A percentile compares a stretch with the other conserved stretches of the same genome.
Conservation (phyloP, 1,284 basidiomycete genomes). For the Singerocomus inundabilis region DNA sequence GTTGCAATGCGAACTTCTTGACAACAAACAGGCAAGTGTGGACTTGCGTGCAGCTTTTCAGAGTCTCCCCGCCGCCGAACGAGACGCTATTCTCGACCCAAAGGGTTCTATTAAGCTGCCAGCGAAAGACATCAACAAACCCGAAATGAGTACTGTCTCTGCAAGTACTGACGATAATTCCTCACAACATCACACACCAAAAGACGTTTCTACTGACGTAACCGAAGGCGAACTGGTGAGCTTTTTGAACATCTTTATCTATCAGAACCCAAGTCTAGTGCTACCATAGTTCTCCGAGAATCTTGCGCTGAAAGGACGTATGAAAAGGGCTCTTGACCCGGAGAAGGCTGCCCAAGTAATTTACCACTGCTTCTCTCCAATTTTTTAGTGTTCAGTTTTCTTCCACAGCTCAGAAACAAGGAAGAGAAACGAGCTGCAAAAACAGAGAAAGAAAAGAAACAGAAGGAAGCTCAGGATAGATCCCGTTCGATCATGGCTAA, state of each 20-base stretch:
- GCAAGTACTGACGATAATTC: background rate
- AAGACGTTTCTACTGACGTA: constrained; percentile 30
- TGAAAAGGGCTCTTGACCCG: constrained; percentile 53
- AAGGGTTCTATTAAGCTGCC: constrained; percentile 45
- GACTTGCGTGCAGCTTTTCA: constrained; percentile 55
- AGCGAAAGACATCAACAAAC: constrained; percentile 39
- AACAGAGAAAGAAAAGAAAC: constrained; percentile 56
- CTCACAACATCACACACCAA: constrained; percentile 14
- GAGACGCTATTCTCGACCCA: constrained; percentile 50
- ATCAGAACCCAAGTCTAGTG: background rate
- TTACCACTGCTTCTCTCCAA: background rate
- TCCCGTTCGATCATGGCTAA: constrained; percentile 72
- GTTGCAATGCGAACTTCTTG: background rate
- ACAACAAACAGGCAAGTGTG: constrained; percentile 52
- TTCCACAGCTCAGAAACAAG: constrained; percentile 59
- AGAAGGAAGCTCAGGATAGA: constrained; percentile 63
- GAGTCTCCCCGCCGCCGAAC: constrained; percentile 54
- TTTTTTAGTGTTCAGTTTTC: constrained; percentile 5
- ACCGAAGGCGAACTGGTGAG: constrained; percentile 38
- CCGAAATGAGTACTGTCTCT: constrained; percentile 15
- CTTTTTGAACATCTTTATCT: background rate
- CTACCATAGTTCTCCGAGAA: constrained; percentile 20
- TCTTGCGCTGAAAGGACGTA: constrained; percentile 32
- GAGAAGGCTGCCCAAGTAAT: constrained; percentile 63
- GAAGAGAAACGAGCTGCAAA: constrained; percentile 64